phyloP scores from a whole-genome alignment of 441 rosid species.

The Adansonia gregorii region DNA sequence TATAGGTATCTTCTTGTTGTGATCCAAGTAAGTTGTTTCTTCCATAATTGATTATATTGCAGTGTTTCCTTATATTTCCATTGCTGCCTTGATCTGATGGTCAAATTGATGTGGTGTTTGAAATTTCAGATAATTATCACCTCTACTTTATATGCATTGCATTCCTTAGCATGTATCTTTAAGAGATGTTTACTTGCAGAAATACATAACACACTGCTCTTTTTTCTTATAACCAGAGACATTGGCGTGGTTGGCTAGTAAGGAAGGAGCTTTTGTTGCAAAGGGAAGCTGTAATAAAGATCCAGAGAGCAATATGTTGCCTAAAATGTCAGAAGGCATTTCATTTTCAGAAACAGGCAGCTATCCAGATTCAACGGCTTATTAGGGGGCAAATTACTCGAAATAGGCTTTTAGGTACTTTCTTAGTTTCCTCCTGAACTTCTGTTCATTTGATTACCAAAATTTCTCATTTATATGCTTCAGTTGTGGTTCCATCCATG shows the following conservation, averaged over 20 bases:
- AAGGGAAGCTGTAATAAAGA: conserved; percentile 51
- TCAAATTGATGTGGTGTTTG: not conserved
- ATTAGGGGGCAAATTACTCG: conserved; percentile 55
- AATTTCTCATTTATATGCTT: not conserved
- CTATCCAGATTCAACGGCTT: conserved; percentile 61
- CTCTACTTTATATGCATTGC: not conserved
- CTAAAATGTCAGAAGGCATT: conserved; percentile 42
- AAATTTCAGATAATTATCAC: not conserved
- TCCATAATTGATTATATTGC: not conserved
- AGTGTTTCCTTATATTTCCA: not conserved
- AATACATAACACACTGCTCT: not conserved
- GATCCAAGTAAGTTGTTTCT: conserved; percentile 61
- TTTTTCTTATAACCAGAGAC: conserved; percentile 45
- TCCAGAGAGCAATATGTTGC: conserved; percentile 62
- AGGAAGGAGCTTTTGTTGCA: conserved; percentile 51
- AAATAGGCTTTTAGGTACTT: conserved; percentile 67
- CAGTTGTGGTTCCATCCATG: not conserved
- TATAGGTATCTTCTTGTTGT: conserved; percentile 34
- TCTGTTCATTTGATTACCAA: conserved; percentile 4
- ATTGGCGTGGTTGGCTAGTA: conserved; percentile 62
- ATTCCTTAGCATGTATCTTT: not conserved
- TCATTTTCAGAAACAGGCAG: conserved; percentile 50
- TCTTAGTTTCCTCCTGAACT: conserved; percentile 23
- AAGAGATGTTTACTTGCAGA: conserved; percentile 1
- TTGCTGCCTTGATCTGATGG: conserved; percentile 11